Evolutionary conservation across 257 asterid genomes (phyloP), one percentile per base, ranked within the genome.

Genomic region (Haberlea rhodopensis): DNA sequence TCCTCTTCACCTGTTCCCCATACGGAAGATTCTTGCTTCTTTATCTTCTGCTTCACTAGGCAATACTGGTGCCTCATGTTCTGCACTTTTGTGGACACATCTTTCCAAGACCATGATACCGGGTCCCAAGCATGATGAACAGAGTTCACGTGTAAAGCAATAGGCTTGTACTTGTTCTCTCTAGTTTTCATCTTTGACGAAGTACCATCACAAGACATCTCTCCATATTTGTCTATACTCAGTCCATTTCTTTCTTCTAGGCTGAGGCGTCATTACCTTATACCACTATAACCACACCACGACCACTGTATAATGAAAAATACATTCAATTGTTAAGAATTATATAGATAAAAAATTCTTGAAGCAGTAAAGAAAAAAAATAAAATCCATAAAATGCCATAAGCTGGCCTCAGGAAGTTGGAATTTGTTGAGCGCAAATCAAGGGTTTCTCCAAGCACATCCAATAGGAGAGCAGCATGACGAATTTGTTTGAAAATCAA

Each of bases 31-130:
- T 85, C 96, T 0, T 73, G 86, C 68, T 80, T 94, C 78, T 81
- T 84, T 45, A 94, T 90, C 87, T 94, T 94, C 79, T 94, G 99
- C 88, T 94, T 94, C 73, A 94, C 99, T 7, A 94, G 75, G 28
- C 90, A 80, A 79, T 94, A 94, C 73, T 94, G 99, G 67, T 94
- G 97, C 85, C 99, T 85, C 99, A 94, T 94, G 66, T 94, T 94
- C 79, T 90, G 99, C 63, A 94, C 96, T 59, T 94, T 94, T 23
- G 95, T 85, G 16, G 99, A 94, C 22, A 94, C 95, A 66, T 94
- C 99, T 65, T 90, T 94, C 99, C 99, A 90, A 59, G 86, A 80
- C 99, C 99, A 94, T 0, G 81, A 57, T 2, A 75, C 66, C 2
- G 96, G 96, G 79, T 90, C 90, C 5, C 75, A 74, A 23, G 34